A percentile compares a stretch with the other conserved stretches of the same genome.
These are phyloP conservation scores for Mycena crocata DNA, from an alignment of 768 basidiomycete species.

Conservation along the genomic window DNA sequence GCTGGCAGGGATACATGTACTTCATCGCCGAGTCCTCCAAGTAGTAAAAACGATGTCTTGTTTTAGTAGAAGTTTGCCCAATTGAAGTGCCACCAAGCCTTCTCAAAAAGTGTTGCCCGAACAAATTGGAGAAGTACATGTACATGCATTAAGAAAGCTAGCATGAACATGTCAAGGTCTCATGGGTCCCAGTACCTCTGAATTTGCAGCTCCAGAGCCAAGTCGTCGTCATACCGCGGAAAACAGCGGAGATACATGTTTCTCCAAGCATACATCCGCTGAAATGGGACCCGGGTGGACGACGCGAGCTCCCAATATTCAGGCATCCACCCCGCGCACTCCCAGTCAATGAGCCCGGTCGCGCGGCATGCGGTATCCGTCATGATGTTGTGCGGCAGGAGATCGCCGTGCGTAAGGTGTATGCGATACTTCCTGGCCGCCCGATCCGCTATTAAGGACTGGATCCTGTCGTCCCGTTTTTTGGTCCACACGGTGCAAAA, in stretches of 20 bases:
- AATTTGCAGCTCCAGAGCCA: background rate
- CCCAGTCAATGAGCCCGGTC: conserved; percentile 41
- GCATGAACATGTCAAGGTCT: no score
- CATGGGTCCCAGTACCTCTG: background rate
- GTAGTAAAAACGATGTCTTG: no score
- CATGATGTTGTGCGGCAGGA: conserved; percentile 51
- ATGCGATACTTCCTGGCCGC: conserved; percentile 18
- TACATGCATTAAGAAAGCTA: no score
- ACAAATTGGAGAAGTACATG: no score
- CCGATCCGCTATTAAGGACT: background rate
- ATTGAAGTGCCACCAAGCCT: no score
- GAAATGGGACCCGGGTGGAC: background rate
- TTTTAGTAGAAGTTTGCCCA: no score
- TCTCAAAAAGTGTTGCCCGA: no score
- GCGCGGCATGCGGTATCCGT: conserved; percentile 35
- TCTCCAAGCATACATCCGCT: background rate
- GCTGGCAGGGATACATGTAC: no score
- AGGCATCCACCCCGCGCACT: conserved; percentile 38
- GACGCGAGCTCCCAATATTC: conserved; percentile 37
- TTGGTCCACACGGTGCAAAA: background rate
- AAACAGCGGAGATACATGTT: background rate
- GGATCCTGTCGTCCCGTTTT: background rate
- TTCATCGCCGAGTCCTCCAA: no score
- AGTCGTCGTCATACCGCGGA: conserved; percentile 1
- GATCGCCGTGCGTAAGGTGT: conserved; percentile 48